Evolutionary conservation across 192 early-diverging fungal genomes (phyloP).

Genomic region (Rhizophagus prolifer): DNA sequence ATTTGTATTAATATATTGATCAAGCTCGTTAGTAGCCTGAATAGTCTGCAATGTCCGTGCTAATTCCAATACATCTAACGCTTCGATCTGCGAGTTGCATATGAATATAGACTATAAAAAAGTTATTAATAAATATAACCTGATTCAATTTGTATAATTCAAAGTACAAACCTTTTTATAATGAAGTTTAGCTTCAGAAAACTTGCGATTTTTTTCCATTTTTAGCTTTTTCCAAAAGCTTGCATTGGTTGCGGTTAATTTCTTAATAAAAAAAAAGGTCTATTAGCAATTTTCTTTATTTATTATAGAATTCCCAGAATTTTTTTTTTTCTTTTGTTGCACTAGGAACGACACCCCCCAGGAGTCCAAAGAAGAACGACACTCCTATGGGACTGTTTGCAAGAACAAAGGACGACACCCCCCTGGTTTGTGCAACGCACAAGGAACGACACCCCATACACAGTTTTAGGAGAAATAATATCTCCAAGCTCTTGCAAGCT

Average conservation of each 20-base stretch:
- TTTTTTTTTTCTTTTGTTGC: neutral
- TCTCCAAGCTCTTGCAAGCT: neutral
- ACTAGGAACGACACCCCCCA: neutral
- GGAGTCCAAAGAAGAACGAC: neutral
- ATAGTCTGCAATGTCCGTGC: neutral
- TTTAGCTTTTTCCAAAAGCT: neutral
- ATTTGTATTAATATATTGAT: neutral
- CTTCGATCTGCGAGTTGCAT: neutral
- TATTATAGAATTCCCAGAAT: too few species aligned
- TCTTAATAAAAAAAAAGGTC: neutral
- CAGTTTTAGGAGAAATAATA: neutral
- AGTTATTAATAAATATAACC: neutral
- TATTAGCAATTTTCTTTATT: neutral
- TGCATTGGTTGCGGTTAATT: neutral
- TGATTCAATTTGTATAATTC: conserved; percentile 1
- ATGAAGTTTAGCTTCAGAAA: neutral
- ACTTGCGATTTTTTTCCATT: neutral
- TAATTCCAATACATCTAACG: neutral
- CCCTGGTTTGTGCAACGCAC: neutral
- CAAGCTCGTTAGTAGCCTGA: neutral
- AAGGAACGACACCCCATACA: neutral
- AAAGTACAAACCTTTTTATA: conserved; percentile 8
- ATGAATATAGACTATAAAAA: conserved; percentile 8
- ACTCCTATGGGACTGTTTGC: neutral
- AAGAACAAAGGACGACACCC: neutral